phyloP scores from a whole-genome alignment of 805 yeast genomes.

The Nakazawaea ishiwadae region DNA sequence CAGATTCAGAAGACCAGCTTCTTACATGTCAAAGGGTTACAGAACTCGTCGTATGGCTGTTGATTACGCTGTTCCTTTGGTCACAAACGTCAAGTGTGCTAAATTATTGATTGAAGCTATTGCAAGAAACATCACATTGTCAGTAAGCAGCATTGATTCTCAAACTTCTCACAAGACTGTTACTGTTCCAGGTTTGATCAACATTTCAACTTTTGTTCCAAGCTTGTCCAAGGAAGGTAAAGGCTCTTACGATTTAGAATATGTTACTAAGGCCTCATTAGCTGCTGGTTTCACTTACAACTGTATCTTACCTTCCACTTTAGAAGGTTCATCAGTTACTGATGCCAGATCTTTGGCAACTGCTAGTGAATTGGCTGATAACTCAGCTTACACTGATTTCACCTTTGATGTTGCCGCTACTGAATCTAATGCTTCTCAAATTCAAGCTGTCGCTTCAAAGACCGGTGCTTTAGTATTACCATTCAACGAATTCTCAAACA shows the following conservation, averaged over 20 bases:
- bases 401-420: constrained; percentile 82
- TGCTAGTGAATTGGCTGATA: constrained; percentile 52
- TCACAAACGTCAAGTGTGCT: constrained; percentile 96
- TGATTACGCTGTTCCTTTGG: constrained; percentile 95
- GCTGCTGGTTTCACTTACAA: constrained; percentile 87
- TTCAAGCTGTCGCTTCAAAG: constrained; percentile 54
- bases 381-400: constrained; percentile 74
- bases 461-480: constrained; percentile 84
- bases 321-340: constrained; percentile 56
- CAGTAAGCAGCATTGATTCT: constrained; percentile 73
- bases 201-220: constrained; percentile 76
- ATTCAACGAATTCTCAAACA: constrained; percentile 59
- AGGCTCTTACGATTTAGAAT: constrained; percentile 56
- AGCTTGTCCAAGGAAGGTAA: constrained; percentile 39
- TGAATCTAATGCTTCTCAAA: constrained; percentile 56
- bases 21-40: constrained; percentile 96
- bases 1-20: constrained; percentile 98
- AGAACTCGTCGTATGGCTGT: constrained; percentile 99
- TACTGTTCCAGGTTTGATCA: constrained; percentile 81
- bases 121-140: constrained; percentile 62
- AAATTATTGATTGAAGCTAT: constrained; percentile 94
- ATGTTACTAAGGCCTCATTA: constrained; percentile 64
- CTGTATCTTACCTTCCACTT: constrained; percentile 70
- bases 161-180: constrained; percentile 87
- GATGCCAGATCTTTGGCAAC: constrained; percentile 62